phyloP scores from a whole-genome alignment of 1,139 yeast species.

The Sugiyamaella xylanicola region DNA sequence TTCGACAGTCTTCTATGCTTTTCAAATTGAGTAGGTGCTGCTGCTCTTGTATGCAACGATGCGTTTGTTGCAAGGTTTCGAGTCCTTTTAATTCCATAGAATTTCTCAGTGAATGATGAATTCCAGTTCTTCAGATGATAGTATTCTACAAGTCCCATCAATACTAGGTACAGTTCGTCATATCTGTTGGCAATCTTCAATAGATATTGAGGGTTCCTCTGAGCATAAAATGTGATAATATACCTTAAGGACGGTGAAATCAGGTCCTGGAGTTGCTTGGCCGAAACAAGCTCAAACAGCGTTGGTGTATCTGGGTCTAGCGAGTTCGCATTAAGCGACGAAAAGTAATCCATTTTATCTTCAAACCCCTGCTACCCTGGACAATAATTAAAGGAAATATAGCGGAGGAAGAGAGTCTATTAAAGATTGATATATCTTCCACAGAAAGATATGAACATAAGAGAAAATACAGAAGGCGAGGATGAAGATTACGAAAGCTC shows the following conservation, averaged over 20 bases:
- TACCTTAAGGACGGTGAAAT: constrained; percentile 83
- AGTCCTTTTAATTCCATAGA: constrained; percentile 82
- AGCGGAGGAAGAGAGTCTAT: no score
- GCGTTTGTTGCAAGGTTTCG: constrained; percentile 34
- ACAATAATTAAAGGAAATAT: no score
- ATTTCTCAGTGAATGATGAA: constrained; percentile 86
- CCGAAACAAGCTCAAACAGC: constrained; percentile 77
- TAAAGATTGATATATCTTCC: no score
- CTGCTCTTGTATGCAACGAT: constrained; percentile 35
- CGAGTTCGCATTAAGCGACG: constrained; percentile 75
- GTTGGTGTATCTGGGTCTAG: constrained; percentile 79
- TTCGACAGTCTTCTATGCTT: constrained; percentile 56
- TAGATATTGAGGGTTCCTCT: constrained; percentile 70
- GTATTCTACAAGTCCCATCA: constrained; percentile 74
- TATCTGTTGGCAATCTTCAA: constrained; percentile 65
- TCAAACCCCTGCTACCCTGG: no score
- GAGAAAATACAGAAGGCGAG: no score
- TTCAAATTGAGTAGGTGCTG: constrained; percentile 55
- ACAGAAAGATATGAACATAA: no score
- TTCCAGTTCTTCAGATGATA: constrained; percentile 74
- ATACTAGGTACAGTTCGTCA: constrained; percentile 69
- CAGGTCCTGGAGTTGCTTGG: constrained; percentile 74
- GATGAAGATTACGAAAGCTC: no score
- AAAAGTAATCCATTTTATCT: constrained; percentile 70
- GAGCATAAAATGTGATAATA: constrained; percentile 79